Evolutionary conservation across 345 rosid species (phyloP), one percentile per base, ranked within the genome.

Genomic region (Gossypium australe): DNA sequence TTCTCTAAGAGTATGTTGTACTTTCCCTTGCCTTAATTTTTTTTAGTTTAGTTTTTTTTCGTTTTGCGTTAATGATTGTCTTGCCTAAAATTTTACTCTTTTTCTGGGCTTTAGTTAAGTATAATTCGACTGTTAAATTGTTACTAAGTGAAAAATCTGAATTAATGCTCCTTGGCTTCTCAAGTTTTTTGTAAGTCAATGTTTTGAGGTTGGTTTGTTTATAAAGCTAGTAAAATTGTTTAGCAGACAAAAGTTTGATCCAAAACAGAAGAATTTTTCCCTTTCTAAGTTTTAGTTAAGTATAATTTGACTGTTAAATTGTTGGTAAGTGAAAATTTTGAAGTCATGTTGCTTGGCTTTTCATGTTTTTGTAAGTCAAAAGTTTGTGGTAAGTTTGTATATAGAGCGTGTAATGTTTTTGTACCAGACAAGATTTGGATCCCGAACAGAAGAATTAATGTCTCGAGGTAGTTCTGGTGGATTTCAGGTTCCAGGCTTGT

Each of bases 241-340:
- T 76, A n/a, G 82, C 82, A 77, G 89, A 62, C 68, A 44, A 78
- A 69, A 44, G 45, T 51, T 72, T 74, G 71, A 57, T 67, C 61
- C 73, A 62, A 47, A 67, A 58, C 48, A 17, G 70, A 67, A 14
- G n/a, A 57, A 20, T 49, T 20, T 29, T 34, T 34, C 1, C n/a
- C 22, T 43, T 67, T 47, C 17, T 34, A 17, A 10, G 49, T 67
- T n/a, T 18, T 44, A 9, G 14, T 44, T 63, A 34, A 34, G 38
- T 34, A 34, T 6, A 67, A 20, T 14, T 45, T 22, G 57, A 14
- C 13, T 45, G 41, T 7, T 51, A 24, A 20, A 68, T 24, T 22
- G 12, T 6, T 68, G 13, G 43, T 9, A 51, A 44, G 14, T n/a
- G 18, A 34, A 25, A 55, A 24, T 17, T 20, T 75, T 67, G 13